Evolutionary conservation across 495 filamentous ascomycete genomes (phyloP).

Genomic region (Pyrenopolyporus hunteri): DNA sequence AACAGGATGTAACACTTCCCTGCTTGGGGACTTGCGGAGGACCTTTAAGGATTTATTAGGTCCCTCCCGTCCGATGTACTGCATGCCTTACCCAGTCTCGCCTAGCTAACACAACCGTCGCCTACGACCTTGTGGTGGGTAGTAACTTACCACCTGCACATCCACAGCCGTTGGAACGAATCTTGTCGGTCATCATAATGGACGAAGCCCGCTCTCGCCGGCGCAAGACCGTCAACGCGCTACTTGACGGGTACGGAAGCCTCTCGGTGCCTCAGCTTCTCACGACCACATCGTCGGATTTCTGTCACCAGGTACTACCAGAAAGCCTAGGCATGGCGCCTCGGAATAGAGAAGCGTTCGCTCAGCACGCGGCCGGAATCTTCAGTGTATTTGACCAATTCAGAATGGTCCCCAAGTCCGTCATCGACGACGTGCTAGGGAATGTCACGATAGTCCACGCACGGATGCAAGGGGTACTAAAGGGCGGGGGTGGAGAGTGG

Average conservation of each 20-base stretch:
- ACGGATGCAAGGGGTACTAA: conserved; percentile 44
- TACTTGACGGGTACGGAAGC: conserved; percentile 46
- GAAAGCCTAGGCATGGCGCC: conserved; percentile 44
- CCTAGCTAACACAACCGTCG: conserved; percentile 3
- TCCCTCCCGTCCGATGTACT: conserved; percentile 32
- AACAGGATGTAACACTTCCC: background rate
- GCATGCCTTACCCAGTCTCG: conserved; percentile 13
- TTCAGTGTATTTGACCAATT: conserved; percentile 49
- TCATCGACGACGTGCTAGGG: conserved; percentile 44
- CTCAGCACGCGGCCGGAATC: conserved; percentile 43
- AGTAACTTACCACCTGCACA: conserved; percentile 3
- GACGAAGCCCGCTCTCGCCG: conserved; percentile 28
- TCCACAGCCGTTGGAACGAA: background rate
- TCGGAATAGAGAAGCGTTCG: conserved; percentile 44
- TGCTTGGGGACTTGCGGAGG: conserved; percentile 27
- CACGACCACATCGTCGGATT: conserved; percentile 38
- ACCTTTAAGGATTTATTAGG: conserved; percentile 24
- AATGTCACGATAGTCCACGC: conserved; percentile 44
- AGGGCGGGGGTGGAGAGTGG: conserved; percentile 37
- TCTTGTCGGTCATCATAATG: conserved; percentile 24
- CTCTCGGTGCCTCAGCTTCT: conserved; percentile 44
- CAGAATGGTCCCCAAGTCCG: conserved; percentile 44
- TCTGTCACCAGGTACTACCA: conserved; percentile 48
- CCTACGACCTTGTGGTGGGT: conserved; percentile 14
- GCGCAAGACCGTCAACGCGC: conserved; percentile 36